Percentiles rank a stretch among this genome's conserved stretches.
Conservation (phyloP, 2,329 filamentous ascomycete genomes). For the Blumeriella jaapii region DNA sequence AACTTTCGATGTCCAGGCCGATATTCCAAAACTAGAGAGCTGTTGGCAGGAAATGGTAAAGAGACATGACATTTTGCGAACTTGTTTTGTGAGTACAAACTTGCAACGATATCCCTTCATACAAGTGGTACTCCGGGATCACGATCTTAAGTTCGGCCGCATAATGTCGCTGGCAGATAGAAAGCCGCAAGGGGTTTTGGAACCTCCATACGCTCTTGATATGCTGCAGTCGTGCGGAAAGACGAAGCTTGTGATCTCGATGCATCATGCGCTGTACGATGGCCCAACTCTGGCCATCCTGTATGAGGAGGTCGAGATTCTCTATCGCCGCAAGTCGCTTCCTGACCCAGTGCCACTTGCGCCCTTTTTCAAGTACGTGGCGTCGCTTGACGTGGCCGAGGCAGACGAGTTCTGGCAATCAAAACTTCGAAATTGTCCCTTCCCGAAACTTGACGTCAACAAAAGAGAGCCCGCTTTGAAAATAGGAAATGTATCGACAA, state of each 20-base stretch:
- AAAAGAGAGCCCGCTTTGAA: neutral
- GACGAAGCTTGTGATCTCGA: slow-evolving; percentile 20
- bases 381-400: slow-evolving; percentile 34
- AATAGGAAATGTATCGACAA: neutral
- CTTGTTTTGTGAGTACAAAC: slow-evolving; percentile 59
- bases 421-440: slow-evolving; percentile 42
- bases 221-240: slow-evolving; percentile 4
- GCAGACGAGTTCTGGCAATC: slow-evolving; percentile 55
- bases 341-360: slow-evolving; percentile 43
- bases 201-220: slow-evolving; percentile 22
- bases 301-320: slow-evolving; percentile 55
- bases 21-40: slow-evolving; percentile 37
- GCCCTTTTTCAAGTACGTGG: slow-evolving; percentile 50
- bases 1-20: slow-evolving; percentile 45
- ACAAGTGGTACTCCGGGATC: slow-evolving; percentile 53
- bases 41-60: slow-evolving; percentile 52
- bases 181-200: slow-evolving; percentile 4
- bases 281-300: slow-evolving; percentile 63
- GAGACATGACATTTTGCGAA: slow-evolving; percentile 68
- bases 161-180: slow-evolving; percentile 1
- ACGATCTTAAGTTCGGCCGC: slow-evolving; percentile 23
- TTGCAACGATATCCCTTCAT: slow-evolving; percentile 50
- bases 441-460: slow-evolving; percentile 2
- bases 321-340: slow-evolving; percentile 39
- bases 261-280: slow-evolving; percentile 81